Conservation (phyloP, 2,329 filamentous ascomycete genomes). For the Cladosporium halotolerans region DNA sequence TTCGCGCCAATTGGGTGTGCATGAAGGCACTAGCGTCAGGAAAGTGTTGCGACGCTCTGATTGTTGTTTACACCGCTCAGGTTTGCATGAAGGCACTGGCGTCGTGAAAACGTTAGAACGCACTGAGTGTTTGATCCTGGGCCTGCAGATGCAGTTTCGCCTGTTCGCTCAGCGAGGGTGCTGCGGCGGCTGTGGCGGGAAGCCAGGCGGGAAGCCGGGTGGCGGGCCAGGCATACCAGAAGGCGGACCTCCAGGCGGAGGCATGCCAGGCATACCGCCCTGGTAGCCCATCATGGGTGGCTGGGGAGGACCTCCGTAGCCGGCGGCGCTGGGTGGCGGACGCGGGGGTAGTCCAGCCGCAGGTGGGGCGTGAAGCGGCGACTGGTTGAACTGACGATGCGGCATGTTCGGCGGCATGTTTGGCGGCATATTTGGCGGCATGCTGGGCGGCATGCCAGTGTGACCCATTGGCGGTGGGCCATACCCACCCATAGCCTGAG, state of each 20-base stretch:
- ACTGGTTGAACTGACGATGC: slow-evolving; percentile 28
- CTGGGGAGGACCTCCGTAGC: slow-evolving; percentile 56
- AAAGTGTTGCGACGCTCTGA: too few species aligned
- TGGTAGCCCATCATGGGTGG: slow-evolving; percentile 26
- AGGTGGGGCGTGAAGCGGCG: slow-evolving; percentile 53
- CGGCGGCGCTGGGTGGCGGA: slow-evolving; percentile 62
- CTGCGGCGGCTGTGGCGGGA: slow-evolving; percentile 4
- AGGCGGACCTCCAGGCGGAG: slow-evolving; percentile 25
- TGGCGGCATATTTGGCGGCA: background rate
- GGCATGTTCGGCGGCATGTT: slow-evolving; percentile 23
- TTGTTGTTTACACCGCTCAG: too few species aligned
- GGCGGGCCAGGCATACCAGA: slow-evolving; percentile 34
- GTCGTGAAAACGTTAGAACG: too few species aligned
- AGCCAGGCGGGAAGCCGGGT: background rate
- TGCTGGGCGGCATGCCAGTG: background rate
- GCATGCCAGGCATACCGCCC: slow-evolving; percentile 33
- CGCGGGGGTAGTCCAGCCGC: slow-evolving; percentile 59
- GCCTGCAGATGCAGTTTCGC: too few species aligned
- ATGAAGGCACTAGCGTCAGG: too few species aligned
- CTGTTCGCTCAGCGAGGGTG: too few species aligned
- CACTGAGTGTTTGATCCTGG: too few species aligned
- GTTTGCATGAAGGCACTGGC: too few species aligned
- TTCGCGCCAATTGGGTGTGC: too few species aligned
- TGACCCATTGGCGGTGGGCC: background rate
- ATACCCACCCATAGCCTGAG: slow-evolving; percentile 21